A percentile compares a stretch with the other conserved stretches of the same genome.
Evolutionary conservation across 306 rosid genomes (phyloP).

Genomic region (Rubus idaeus): DNA sequence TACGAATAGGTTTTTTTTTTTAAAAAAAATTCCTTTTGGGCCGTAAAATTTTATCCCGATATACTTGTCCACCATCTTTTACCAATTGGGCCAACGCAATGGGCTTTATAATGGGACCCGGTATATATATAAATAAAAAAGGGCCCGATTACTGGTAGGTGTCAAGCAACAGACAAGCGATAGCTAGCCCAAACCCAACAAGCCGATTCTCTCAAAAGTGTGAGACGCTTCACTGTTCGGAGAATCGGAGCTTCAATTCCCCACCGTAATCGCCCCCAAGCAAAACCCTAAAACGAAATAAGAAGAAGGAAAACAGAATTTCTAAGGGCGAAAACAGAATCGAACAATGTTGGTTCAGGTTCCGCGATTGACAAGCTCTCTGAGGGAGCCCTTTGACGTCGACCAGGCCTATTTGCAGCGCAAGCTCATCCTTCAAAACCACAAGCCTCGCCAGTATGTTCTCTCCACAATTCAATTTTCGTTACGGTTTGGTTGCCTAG

Average conservation of each 20-base stretch:
- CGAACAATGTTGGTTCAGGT: slow-evolving; percentile 47
- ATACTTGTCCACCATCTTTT: no score
- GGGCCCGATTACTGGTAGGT: no score
- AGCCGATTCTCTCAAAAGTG: no score
- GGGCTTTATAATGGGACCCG: no score
- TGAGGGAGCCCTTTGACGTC: slow-evolving; percentile 50
- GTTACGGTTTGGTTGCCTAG: slow-evolving; percentile 14
- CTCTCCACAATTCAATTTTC: neutral
- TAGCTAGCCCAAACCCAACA: no score
- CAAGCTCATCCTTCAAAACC: slow-evolving; percentile 46
- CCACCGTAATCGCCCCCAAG: neutral
- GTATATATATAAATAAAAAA: no score
- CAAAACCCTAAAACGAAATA: neutral
- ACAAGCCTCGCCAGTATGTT: slow-evolving; percentile 34
- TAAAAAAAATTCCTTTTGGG: no score
- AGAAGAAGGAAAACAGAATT: neutral
- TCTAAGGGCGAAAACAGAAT: neutral
- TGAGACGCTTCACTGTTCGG: no score
- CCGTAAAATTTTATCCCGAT: no score
- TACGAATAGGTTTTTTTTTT: no score
- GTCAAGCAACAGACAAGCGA: no score
- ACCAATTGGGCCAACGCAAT: no score
- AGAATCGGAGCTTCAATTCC: neutral
- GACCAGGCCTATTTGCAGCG: slow-evolving; percentile 59
- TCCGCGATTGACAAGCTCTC: slow-evolving; percentile 50